Percentiles rank a stretch among this genome's conserved stretches.
Conservation (phyloP, 345 rosid genomes). For the Ceriops tagal region DNA sequence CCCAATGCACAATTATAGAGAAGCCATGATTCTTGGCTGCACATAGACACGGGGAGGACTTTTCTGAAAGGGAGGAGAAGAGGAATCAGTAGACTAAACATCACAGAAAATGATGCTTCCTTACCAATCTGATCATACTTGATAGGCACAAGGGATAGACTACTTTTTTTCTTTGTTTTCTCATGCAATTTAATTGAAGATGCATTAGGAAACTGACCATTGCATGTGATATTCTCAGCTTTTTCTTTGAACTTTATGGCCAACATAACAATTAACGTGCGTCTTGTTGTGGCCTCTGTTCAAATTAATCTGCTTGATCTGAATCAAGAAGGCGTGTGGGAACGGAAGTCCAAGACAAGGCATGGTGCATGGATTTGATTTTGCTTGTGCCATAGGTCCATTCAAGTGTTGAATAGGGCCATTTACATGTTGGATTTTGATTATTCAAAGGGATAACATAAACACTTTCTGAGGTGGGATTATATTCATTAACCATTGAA, state of each 20-base stretch:
- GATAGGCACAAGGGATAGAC: conserved; percentile 12
- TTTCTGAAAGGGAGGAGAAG: conserved; percentile 17
- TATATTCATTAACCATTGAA: conserved; percentile 30
- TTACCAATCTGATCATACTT: conserved; percentile 18
- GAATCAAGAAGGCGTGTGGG: conserved; percentile 33
- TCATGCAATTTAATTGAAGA: not conserved
- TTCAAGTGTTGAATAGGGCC: conserved; percentile 19
- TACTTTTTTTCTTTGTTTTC: not conserved
- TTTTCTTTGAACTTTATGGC: conserved; percentile 10
- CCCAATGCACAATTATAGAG: conserved; percentile 37
- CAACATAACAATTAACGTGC: conserved; percentile 28
- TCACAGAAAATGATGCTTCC: conserved; percentile 38
- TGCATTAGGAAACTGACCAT: conserved; percentile 22
- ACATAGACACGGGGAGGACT: conserved; percentile 24
- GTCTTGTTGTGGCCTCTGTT: conserved; percentile 12
- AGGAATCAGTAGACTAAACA: conserved; percentile 10
- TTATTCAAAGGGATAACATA: conserved; percentile 8
- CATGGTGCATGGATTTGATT: conserved; percentile 17
- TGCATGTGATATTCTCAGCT: conserved; percentile 19
- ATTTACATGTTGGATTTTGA: conserved; percentile 27
- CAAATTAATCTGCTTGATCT: conserved; percentile 26
- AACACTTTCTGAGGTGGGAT: conserved; percentile 19
- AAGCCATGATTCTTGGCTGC: conserved; percentile 40
- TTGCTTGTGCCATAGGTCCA: conserved; percentile 7
- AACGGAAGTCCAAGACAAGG: conserved; percentile 12